phyloP scores from a whole-genome alignment of 148 eudicot species.

The Rhododendron molle region DNA sequence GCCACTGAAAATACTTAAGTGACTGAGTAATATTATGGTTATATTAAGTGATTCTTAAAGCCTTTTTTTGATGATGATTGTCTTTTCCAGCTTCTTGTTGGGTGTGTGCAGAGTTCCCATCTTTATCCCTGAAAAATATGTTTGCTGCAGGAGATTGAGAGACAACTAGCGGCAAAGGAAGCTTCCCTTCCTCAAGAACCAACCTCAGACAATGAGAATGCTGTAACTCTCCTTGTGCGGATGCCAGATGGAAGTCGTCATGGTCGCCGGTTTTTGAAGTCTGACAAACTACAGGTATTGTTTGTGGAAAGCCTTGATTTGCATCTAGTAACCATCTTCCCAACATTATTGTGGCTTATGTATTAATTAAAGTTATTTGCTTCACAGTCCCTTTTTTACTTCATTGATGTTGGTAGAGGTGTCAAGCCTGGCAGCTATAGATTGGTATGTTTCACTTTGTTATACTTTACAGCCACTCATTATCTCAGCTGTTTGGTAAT shows the following conservation, averaged over 20 bases:
- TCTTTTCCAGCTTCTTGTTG: neutral
- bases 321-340: neutral
- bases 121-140: neutral
- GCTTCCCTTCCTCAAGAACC: constrained; percentile 96
- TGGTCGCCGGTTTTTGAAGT: constrained; percentile 74
- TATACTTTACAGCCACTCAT: neutral
- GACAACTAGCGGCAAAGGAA: constrained; percentile 86
- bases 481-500: neutral
- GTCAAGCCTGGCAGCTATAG: constrained; percentile 83
- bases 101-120: constrained; percentile 1
- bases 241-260: constrained; percentile 94
- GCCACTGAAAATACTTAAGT: neutral
- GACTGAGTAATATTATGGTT: no score
- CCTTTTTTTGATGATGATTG: neutral
- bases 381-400: constrained; percentile 78
- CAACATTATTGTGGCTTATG: neutral
- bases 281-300: constrained; percentile 82
- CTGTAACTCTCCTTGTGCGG: constrained; percentile 77
- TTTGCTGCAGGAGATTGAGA: constrained; percentile 70
- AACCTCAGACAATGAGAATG: constrained; percentile 66
- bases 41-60: no score
- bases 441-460: constrained; percentile 51
- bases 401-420: constrained; percentile 78
- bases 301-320: constrained; percentile 5
- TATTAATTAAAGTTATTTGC: constrained; percentile 13